These are phyloP conservation scores for Eutrema salsugineum DNA, from an alignment of 441 rosid genomes.

Conservation along the genomic window DNA sequence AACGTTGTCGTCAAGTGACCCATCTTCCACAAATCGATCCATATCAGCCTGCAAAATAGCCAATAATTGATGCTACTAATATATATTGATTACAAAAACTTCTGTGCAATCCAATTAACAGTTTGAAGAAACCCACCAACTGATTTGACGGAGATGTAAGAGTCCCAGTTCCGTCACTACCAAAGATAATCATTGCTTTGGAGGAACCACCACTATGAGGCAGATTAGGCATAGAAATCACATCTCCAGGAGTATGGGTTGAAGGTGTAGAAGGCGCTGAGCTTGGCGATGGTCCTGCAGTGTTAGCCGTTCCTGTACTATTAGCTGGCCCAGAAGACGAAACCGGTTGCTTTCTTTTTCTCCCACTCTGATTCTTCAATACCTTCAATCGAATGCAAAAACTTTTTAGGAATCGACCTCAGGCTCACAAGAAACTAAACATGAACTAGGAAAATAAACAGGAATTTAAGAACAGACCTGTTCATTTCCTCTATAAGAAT, in stretches of 20 bases:
- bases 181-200: slow-evolving; percentile 63
- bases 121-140: slow-evolving; percentile 51
- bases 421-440: slow-evolving; percentile 2
- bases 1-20: slow-evolving; percentile 75
- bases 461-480: slow-evolving; percentile 55
- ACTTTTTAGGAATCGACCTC: slow-evolving; percentile 33
- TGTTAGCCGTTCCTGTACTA: slow-evolving; percentile 80
- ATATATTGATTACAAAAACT: not conserved
- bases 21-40: slow-evolving; percentile 83
- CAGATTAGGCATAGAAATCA: slow-evolving; percentile 70
- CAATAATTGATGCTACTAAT: slow-evolving; percentile 51
- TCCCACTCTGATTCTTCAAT: slow-evolving; percentile 69
- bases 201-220: slow-evolving; percentile 75
- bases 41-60: slow-evolving; percentile 85
- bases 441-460: not conserved
- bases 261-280: slow-evolving; percentile 92
- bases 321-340: slow-evolving; percentile 87
- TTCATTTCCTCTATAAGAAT: slow-evolving; percentile 73
- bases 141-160: slow-evolving; percentile 82
- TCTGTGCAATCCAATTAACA: not conserved
- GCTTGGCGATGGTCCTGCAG: slow-evolving; percentile 83
- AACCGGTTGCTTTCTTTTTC: slow-evolving; percentile 82
- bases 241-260: slow-evolving; percentile 88
- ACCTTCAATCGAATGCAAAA: slow-evolving; percentile 48
- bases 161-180: slow-evolving; percentile 62